Base-by-base conservation (phyloP, 192 early-diverging fungal species). In the Umbelopsis ramanniana region DNA sequence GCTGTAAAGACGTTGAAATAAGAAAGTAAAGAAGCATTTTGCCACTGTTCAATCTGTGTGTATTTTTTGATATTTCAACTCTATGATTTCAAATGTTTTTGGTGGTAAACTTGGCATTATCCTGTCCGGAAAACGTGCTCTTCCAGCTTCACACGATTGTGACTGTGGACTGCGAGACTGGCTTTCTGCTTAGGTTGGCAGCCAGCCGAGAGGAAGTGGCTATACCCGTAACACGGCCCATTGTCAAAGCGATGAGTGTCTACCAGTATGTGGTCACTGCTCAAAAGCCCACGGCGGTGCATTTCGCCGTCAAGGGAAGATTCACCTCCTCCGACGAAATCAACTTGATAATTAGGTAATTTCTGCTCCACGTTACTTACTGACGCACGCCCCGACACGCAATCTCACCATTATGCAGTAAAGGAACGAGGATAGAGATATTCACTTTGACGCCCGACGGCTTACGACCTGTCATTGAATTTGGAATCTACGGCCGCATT, bases 181-280 rank as follows among this genome's bases (percentile, higher is more conserved):
- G 23, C 53, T 29, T 29, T 29, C 29, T 2, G 29, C 29, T n/a
- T 3, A 29, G 26, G 53, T 54, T 43, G 40, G 40, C 40, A 43
- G 40, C 40, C 40, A 11, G 40, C 6, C 40, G 4, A 40, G 38
- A 40, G 38, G 4, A 43, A 6, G 3, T 6, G 6, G 8, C 40
- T 5, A 43, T 43, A 50, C 48, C 29, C 57, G 19, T 37, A 63
- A 14, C 26, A 8, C 26, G n/a, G 66, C 26, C 29, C 50, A 33
- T 22, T 54, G 8, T 24, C 26, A 6, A 26, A 12, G n/a, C 48
- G 8, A 74, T 74, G 73, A 69, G 52, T 33, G 53, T 67, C 29
- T 88, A 83, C 73, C 80, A 88, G 54, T 93, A 93, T 77, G 89
- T 93, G 29, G 92, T 89, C 33, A 92, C 90, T n/a, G 90, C 93